Evolutionary conservation across 495 filamentous ascomycete genomes (phyloP).

Genomic region (Hypomontagnella monticulosa): DNA sequence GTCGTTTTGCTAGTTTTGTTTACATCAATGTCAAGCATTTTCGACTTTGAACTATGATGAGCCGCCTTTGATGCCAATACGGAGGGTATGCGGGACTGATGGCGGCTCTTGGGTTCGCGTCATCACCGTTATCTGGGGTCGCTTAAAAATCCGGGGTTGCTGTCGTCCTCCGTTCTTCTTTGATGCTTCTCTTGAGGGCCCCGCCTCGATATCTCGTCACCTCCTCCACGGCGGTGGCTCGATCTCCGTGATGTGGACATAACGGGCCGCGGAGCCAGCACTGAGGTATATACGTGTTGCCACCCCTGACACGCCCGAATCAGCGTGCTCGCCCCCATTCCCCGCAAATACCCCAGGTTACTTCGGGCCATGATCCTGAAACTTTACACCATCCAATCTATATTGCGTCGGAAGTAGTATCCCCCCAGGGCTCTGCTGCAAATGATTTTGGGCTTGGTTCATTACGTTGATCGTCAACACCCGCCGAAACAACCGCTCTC

Average conservation of each 20-base stretch:
- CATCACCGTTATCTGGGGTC: slow-evolving; percentile 32
- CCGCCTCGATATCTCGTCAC: slow-evolving; percentile 22
- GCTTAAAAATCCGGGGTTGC: slow-evolving; percentile 27
- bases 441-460: slow-evolving; percentile 31
- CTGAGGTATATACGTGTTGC: slow-evolving; percentile 28
- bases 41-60: background rate
- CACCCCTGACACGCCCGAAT: slow-evolving; percentile 31
- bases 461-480: slow-evolving; percentile 29
- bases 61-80: slow-evolving; percentile 11
- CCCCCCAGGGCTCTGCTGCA: slow-evolving; percentile 16
- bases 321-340: slow-evolving; percentile 27
- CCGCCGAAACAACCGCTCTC: background rate
- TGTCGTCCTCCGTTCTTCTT: slow-evolving; percentile 32
- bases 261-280: slow-evolving; percentile 44
- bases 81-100: slow-evolving; percentile 24
- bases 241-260: slow-evolving; percentile 46
- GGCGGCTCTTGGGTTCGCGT: slow-evolving; percentile 25
- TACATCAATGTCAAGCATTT: background rate
- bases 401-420: slow-evolving; percentile 35
- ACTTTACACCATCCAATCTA: slow-evolving; percentile 39
- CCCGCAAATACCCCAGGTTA: slow-evolving; percentile 44
- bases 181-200: slow-evolving; percentile 12
- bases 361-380: slow-evolving; percentile 42
- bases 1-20: slow-evolving; percentile 1
- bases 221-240: slow-evolving; percentile 36